phyloP scores from a whole-genome alignment of 306 rosid genomes.

The Fragaria vesca region DNA sequence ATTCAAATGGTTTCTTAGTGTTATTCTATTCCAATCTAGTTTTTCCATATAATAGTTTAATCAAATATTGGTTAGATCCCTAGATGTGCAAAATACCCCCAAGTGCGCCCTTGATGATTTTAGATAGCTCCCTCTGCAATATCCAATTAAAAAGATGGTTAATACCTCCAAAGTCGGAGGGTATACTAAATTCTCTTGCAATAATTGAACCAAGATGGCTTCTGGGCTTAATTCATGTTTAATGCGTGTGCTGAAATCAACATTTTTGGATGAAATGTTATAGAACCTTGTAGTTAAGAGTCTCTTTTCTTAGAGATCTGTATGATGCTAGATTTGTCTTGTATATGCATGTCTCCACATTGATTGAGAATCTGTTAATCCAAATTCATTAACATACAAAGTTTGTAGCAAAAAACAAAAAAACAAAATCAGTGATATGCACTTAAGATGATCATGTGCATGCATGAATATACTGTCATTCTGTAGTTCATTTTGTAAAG shows the following conservation, averaged over 20 bases:
- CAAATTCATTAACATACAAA: neutral
- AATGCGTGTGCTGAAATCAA: neutral
- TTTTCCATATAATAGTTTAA: neutral
- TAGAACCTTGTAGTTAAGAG: neutral
- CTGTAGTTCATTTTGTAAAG: neutral
- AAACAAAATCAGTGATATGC: neutral
- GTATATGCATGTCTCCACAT: neutral
- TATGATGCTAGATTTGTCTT: neutral
- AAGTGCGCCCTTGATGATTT: neutral
- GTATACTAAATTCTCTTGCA: neutral
- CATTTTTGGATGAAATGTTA: neutral
- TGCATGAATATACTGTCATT: conserved; percentile 17
- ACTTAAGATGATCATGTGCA: neutral
- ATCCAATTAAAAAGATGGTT: neutral
- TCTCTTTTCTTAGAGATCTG: neutral
- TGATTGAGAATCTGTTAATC: neutral
- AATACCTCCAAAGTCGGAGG: neutral
- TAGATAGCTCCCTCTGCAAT: neutral
- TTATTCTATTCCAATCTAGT: neutral
- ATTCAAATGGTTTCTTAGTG: neutral
- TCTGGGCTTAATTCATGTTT: neutral
- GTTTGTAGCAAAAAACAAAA: neutral
- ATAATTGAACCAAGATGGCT: neutral
- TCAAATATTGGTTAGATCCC: neutral
- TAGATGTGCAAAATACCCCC: neutral